Conservation (phyloP, 2,329 filamentous ascomycete genomes). For the Nemania sp. region DNA sequence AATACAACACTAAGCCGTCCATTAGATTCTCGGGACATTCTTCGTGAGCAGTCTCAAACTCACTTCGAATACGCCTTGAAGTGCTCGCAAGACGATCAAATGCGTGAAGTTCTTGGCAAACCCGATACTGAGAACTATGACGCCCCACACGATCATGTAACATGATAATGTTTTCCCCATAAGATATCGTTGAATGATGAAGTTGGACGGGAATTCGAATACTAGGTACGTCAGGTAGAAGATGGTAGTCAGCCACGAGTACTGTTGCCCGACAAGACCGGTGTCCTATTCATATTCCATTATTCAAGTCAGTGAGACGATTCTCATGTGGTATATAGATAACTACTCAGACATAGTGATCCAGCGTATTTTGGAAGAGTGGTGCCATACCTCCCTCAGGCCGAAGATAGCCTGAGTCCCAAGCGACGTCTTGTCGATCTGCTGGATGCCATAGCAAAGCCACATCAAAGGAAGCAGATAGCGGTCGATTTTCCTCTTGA, state of each 20-base stretch:
- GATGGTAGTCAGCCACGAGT: constrained; percentile 41
- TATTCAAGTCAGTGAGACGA: constrained; percentile 6
- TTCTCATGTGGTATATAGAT: background rate
- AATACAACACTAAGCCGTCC: constrained; percentile 39
- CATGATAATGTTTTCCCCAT: constrained; percentile 39
- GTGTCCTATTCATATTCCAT: constrained; percentile 30
- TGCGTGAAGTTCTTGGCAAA: constrained; percentile 45
- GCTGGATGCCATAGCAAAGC: constrained; percentile 53
- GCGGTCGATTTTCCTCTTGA: constrained; percentile 48
- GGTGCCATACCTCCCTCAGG: constrained; percentile 35
- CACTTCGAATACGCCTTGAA: constrained; percentile 44
- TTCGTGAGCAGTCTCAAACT: background rate
- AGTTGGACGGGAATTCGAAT: constrained; percentile 41
- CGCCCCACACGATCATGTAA: constrained; percentile 41
- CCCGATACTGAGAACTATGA: constrained; percentile 44
- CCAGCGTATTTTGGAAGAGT: background rate
- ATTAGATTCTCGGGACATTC: constrained; percentile 1
- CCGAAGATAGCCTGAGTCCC: constrained; percentile 46
- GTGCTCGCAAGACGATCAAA: constrained; percentile 40
- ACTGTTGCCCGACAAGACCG: constrained; percentile 40
- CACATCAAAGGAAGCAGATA: constrained; percentile 53
- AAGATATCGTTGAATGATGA: constrained; percentile 38
- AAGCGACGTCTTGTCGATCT: constrained; percentile 50
- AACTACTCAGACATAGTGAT: background rate
- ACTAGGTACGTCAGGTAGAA: constrained; percentile 41